Conservation (phyloP, 306 rosid species). For the Cucurbita maxima region DNA sequence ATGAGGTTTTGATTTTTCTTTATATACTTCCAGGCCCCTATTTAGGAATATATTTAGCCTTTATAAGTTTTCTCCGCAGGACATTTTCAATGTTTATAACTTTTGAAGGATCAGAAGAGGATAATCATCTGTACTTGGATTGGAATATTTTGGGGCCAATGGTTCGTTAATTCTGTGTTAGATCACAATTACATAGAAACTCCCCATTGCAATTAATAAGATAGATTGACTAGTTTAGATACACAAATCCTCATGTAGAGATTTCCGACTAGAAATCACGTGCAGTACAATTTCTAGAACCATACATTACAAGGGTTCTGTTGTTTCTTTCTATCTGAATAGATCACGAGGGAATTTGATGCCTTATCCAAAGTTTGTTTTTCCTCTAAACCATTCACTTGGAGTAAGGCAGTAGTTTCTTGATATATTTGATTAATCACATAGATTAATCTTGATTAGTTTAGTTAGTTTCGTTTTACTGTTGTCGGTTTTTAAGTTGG, state of each 20-base stretch:
- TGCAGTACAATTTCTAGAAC: not conserved
- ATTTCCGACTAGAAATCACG: not conserved
- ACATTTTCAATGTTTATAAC: not conserved
- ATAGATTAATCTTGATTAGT: too few relatives aligned
- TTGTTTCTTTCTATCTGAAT: not conserved
- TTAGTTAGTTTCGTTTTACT: too few relatives aligned
- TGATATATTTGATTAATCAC: too few relatives aligned
- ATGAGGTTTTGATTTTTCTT: too few relatives aligned
- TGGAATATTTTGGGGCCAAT: not conserved
- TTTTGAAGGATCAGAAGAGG: not conserved
- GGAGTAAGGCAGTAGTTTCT: not conserved
- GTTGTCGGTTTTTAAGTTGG: too few relatives aligned
- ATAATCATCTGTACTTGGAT: not conserved
- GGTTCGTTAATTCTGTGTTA: not conserved
- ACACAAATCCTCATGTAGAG: not conserved
- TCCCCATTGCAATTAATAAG: not conserved
- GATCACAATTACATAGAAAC: not conserved
- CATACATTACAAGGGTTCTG: not conserved
- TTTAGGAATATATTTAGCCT: too few relatives aligned
- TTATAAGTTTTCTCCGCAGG: too few relatives aligned
- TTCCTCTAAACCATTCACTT: not conserved
- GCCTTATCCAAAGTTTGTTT: not conserved
- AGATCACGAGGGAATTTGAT: not conserved
- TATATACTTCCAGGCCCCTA: too few relatives aligned
- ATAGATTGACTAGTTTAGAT: not conserved